Evolutionary conservation across 163 green algal genomes (phyloP).

Genomic region (Volvox carteri): DNA sequence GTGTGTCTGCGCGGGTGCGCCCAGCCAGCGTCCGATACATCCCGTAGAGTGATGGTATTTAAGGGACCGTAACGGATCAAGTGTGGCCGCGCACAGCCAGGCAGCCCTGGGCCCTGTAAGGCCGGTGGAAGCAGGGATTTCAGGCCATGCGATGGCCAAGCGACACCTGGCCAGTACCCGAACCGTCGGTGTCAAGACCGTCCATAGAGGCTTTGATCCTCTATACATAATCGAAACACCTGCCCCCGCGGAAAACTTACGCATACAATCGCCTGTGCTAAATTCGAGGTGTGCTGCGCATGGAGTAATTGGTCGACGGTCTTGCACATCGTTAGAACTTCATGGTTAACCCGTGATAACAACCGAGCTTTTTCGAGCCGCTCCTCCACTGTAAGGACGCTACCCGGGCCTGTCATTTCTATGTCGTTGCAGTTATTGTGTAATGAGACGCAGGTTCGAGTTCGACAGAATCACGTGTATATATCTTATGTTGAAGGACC

Average conservation of each 20-base stretch:
- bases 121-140: too few relatives aligned
- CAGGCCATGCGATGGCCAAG: neutral
- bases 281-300: constrained; percentile 32
- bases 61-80: too few relatives aligned
- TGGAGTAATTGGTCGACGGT: constrained; percentile 17
- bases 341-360: neutral
- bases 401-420: constrained; percentile 6
- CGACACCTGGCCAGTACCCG: neutral
- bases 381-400: constrained; percentile 8
- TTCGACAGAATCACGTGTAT: neutral
- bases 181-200: neutral
- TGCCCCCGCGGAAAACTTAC: constrained; percentile 38
- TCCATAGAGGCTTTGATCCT: too few relatives aligned
- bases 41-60: too few relatives aligned
- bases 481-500: neutral
- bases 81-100: too few relatives aligned
- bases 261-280: constrained; percentile 26
- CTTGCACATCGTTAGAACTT: constrained; percentile 4
- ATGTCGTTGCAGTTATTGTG: neutral
- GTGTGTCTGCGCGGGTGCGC: too few relatives aligned
- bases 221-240: too few relatives aligned
- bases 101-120: too few relatives aligned
- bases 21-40: too few relatives aligned
- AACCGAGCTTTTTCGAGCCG: constrained; percentile 28
- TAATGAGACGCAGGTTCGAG: neutral